Conservation (phyloP, 129 eudicot genomes). For the Helichrysum umbraculigerum region DNA sequence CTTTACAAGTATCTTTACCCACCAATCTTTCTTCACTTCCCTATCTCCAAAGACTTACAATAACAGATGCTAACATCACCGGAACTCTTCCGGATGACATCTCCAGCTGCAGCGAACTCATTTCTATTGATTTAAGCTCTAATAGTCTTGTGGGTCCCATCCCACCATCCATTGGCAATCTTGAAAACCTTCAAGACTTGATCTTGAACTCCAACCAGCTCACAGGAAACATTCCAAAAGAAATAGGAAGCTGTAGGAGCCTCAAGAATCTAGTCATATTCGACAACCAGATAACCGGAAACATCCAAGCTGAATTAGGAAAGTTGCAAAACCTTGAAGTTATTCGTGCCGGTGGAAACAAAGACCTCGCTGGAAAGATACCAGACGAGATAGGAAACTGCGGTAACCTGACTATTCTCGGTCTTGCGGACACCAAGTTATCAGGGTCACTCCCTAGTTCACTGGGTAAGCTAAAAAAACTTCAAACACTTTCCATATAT, state of each 20-base stretch:
- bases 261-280: conserved; percentile 49
- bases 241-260: conserved; percentile 40
- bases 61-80: conserved; percentile 49
- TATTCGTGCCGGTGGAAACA: conserved; percentile 59
- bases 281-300: conserved; percentile 49
- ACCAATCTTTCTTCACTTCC: conserved; percentile 44
- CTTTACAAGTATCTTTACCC: conserved; percentile 46
- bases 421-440: conserved; percentile 56
- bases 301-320: conserved; percentile 39
- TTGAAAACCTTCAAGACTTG: conserved; percentile 37
- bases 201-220: conserved; percentile 49
- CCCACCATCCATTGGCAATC: conserved; percentile 45
- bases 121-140: conserved; percentile 49
- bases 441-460: conserved; percentile 46
- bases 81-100: conserved; percentile 48
- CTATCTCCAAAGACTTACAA: conserved; percentile 33
- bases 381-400: conserved; percentile 57
- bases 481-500: conserved; percentile 51
- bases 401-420: conserved; percentile 37
- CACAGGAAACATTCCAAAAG: conserved; percentile 43
- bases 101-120: conserved; percentile 36
- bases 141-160: conserved; percentile 49
- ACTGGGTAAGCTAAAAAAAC: conserved; percentile 45
- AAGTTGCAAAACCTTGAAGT: conserved; percentile 35
- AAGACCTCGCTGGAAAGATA: conserved; percentile 52